Evolutionary conservation across 768 basidiomycete genomes (phyloP).

Genomic region (Rhodotorula babjevae): DNA sequence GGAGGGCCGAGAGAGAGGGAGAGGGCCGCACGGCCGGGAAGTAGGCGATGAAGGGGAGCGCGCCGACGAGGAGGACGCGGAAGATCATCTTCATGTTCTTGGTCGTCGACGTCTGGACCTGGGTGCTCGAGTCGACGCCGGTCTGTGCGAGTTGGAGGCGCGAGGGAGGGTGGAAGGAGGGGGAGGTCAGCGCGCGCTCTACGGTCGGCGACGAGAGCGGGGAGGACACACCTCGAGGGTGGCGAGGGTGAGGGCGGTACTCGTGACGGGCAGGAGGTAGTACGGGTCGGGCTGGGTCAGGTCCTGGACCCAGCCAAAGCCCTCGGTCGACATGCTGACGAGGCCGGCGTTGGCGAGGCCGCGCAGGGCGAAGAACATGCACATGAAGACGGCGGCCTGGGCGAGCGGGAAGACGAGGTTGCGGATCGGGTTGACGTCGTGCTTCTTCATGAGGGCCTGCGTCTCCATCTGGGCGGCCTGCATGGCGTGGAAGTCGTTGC

Average conservation of each 20-base stretch:
- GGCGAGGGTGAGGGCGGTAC: conserved; percentile 59
- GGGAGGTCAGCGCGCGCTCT: neutral
- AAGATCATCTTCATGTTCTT: conserved; percentile 66
- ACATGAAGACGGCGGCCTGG: conserved; percentile 71
- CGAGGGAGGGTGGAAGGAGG: neutral
- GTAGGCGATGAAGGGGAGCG: conserved; percentile 55
- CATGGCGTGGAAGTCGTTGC: conserved; percentile 50
- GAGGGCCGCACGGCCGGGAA: conserved; percentile 62
- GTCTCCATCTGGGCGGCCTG: conserved; percentile 54
- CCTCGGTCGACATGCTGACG: conserved; percentile 69
- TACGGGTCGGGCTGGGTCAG: conserved; percentile 73
- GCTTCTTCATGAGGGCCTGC: conserved; percentile 57
- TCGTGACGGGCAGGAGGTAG: conserved; percentile 63
- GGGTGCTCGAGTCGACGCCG: conserved; percentile 55
- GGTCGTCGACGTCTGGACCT: conserved; percentile 49
- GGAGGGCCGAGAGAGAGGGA: neutral
- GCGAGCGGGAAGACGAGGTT: conserved; percentile 59
- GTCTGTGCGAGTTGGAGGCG: conserved; percentile 44
- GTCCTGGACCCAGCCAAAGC: conserved; percentile 68
- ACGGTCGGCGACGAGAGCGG: neutral
- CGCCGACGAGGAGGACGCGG: conserved; percentile 57
- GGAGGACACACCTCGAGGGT: conserved; percentile 60
- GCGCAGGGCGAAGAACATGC: conserved; percentile 76
- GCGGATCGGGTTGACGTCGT: conserved; percentile 60
- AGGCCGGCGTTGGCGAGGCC: conserved; percentile 67